Conservation (phyloP, 176 grass and related monocot genomes). For the Ananas comosus region DNA sequence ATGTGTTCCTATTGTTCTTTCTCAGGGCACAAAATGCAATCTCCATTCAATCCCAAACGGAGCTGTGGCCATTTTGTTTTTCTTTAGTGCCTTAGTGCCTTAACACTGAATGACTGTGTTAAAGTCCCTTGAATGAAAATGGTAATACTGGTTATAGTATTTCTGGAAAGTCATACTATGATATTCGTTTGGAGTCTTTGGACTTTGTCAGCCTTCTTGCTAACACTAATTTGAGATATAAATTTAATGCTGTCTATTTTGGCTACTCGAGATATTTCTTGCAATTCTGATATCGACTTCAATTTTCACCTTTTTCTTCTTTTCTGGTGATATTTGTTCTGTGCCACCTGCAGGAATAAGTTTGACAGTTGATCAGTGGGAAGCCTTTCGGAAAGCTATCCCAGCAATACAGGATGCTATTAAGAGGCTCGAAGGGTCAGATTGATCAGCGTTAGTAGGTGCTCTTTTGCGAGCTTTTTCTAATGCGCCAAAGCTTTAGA, state of each 20-base stretch:
- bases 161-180: background rate
- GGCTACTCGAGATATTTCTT: background rate
- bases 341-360: constrained; percentile 39
- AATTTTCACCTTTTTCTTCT: background rate
- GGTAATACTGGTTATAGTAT: background rate
- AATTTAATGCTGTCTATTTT: background rate
- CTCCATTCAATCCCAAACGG: background rate
- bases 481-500: background rate
- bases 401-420: constrained; percentile 79
- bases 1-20: too few relatives aligned
- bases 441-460: constrained; percentile 15
- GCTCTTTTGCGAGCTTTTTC: constrained; percentile 11
- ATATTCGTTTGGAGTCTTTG: background rate
- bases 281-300: background rate
- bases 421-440: constrained; percentile 49
- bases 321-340: background rate
- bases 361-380: constrained; percentile 83
- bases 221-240: background rate
- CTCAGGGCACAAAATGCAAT: too few relatives aligned
- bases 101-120: background rate
- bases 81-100: background rate
- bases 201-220: background rate
- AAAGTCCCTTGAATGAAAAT: background rate
- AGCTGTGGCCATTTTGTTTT: background rate
- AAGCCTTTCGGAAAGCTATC: constrained; percentile 47